A percentile compares a stretch with the other conserved stretches of the same genome.
Evolutionary conservation across 208 protist genomes (phyloP).

Genomic region (Acanthamoeba culbertsoni): DNA sequence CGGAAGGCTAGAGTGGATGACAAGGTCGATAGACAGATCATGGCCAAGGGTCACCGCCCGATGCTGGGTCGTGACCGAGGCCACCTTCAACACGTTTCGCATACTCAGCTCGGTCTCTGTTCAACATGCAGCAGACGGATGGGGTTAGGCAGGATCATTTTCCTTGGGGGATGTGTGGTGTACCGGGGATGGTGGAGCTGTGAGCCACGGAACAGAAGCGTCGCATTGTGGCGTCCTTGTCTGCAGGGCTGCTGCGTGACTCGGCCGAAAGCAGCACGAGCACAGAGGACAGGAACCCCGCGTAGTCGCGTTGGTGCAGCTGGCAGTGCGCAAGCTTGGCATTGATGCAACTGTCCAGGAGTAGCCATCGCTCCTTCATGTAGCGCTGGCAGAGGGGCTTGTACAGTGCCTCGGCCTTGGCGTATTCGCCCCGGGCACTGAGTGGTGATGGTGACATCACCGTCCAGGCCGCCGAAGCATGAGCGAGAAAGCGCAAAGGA

Average conservation of each 20-base stretch:
- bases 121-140: neutral
- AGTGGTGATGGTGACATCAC: neutral
- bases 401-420: slow-evolving; percentile 19
- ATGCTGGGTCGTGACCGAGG: neutral
- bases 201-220: neutral
- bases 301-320: neutral
- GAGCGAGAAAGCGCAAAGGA: neutral
- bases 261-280: neutral
- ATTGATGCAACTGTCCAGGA: neutral
- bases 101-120: neutral
- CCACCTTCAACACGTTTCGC: neutral
- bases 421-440: neutral
- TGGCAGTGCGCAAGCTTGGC: slow-evolving; percentile 9
- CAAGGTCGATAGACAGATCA: neutral
- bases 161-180: neutral
- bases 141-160: neutral
- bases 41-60: neutral
- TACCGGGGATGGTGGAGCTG: neutral
- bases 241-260: neutral
- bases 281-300: neutral
- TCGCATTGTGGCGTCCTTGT: neutral
- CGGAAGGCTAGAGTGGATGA: neutral
- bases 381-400: neutral
- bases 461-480: neutral
- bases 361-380: neutral